Evolutionary conservation across 2,329 filamentous ascomycete species (phyloP).

Genomic region (Stachybotrys elegans): DNA sequence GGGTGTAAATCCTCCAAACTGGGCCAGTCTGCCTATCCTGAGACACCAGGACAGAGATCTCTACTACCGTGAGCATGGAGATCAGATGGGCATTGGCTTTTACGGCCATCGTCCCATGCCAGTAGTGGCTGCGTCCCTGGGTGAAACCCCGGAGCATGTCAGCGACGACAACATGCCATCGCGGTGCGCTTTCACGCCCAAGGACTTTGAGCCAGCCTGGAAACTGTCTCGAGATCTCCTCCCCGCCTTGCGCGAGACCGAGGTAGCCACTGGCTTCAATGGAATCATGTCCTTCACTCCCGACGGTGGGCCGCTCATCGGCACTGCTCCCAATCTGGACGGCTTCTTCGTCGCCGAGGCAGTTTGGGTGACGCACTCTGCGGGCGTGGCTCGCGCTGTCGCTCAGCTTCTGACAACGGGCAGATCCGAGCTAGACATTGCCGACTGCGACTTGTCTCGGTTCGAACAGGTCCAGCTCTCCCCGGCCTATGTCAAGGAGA

Average conservation of each 20-base stretch:
- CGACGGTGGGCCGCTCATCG: constrained; percentile 56
- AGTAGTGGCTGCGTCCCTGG: constrained; percentile 48
- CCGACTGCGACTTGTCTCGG: constrained; percentile 54
- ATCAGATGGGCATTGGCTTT: constrained; percentile 57
- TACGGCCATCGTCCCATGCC: constrained; percentile 61
- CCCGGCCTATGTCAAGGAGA: constrained; percentile 51
- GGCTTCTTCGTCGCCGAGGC: constrained; percentile 62
- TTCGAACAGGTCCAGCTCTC: constrained; percentile 58
- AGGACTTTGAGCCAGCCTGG: constrained; percentile 60
- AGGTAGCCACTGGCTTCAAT: constrained; percentile 58
- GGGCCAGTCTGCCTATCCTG: constrained; percentile 52
- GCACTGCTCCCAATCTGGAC: constrained; percentile 51
- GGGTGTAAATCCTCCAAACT: constrained; percentile 33
- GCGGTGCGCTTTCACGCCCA: constrained; percentile 50
- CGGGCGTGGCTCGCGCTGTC: constrained; percentile 55
- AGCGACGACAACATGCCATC: constrained; percentile 60
- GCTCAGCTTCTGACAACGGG: constrained; percentile 55
- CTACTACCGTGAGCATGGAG: constrained; percentile 61
- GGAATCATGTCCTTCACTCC: constrained; percentile 63
- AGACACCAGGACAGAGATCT: constrained; percentile 59
- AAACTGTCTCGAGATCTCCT: constrained; percentile 48
- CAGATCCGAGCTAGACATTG: constrained; percentile 48
- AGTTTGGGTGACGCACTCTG: constrained; percentile 63
- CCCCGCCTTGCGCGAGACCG: constrained; percentile 42
- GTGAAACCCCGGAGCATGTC: constrained; percentile 46